A percentile compares a stretch with the other conserved stretches of the same genome.
phyloP scores from a whole-genome alignment of 345 rosid genomes.

The Dipteronia sinensis region DNA sequence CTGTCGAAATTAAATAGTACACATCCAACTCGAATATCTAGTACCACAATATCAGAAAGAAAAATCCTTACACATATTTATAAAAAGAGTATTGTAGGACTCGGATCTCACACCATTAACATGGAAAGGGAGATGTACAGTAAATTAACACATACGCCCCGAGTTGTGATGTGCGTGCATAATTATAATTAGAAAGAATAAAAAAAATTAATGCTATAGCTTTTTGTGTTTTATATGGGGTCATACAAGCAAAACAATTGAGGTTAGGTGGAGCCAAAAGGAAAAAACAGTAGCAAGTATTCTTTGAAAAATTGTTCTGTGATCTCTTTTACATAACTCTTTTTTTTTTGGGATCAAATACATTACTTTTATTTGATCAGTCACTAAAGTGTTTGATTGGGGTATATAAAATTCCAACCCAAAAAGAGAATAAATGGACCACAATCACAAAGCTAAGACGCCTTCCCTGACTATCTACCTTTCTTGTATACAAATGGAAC shows the following conservation, averaged over 20 bases:
- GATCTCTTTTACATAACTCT: constrained; percentile 32
- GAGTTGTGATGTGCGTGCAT: not conserved
- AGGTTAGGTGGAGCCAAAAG: constrained; percentile 13
- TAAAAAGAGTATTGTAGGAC: no score
- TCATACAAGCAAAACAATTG: not conserved
- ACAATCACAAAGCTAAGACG: not conserved
- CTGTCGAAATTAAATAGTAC: no score
- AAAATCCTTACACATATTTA: no score
- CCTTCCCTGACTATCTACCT: not conserved
- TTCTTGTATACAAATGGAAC: no score
- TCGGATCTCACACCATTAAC: no score
- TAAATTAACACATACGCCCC: no score
- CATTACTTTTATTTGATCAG: not conserved
- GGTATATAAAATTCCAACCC: constrained; percentile 15
- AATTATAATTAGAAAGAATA: not conserved
- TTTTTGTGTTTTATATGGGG: not conserved
- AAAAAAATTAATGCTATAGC: not conserved
- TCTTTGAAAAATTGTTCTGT: constrained; percentile 19
- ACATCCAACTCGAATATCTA: no score
- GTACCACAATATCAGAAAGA: no score
- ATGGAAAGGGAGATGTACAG: no score
- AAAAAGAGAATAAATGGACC: constrained; percentile 26
- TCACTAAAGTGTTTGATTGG: constrained; percentile 23
- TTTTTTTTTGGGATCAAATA: not conserved
- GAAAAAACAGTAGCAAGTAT: not conserved